Conservation (phyloP, 129 eudicot genomes). For the Escallonia rubra region DNA sequence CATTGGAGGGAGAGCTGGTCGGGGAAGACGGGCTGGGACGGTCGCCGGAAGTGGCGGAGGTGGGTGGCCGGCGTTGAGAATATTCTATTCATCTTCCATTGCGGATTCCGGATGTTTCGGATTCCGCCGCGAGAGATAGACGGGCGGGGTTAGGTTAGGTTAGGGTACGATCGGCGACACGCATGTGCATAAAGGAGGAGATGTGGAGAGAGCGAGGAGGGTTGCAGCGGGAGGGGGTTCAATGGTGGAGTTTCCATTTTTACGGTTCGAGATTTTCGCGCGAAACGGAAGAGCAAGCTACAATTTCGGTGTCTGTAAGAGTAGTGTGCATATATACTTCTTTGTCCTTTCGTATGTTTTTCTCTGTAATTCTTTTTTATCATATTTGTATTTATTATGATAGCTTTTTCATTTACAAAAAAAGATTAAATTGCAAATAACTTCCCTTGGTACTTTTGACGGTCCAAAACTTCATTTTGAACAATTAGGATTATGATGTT, state of each 20-base stretch:
- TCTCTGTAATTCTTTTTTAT: no score
- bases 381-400: no score
- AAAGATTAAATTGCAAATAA: no score
- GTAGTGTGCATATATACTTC: no score
- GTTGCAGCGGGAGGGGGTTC: constrained; percentile 11
- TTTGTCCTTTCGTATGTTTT: no score
- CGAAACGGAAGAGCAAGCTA: no score
- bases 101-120: constrained; percentile 34
- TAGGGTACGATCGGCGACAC: background rate
- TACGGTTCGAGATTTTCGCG: no score
- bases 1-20: constrained; percentile 50
- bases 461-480: no score
- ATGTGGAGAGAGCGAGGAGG: background rate
- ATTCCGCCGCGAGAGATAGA: constrained; percentile 17
- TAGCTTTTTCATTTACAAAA: no score
- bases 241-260: background rate
- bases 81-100: constrained; percentile 74
- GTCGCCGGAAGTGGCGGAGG: constrained; percentile 54
- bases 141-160: background rate
- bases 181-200: background rate
- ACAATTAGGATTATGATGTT: no score
- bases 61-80: constrained; percentile 63
- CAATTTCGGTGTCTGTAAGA: no score
- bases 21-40: constrained; percentile 19
- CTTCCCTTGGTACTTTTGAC: no score